phyloP scores from a whole-genome alignment of 2,329 filamentous ascomycete species.

The Cryphonectria japonica region DNA sequence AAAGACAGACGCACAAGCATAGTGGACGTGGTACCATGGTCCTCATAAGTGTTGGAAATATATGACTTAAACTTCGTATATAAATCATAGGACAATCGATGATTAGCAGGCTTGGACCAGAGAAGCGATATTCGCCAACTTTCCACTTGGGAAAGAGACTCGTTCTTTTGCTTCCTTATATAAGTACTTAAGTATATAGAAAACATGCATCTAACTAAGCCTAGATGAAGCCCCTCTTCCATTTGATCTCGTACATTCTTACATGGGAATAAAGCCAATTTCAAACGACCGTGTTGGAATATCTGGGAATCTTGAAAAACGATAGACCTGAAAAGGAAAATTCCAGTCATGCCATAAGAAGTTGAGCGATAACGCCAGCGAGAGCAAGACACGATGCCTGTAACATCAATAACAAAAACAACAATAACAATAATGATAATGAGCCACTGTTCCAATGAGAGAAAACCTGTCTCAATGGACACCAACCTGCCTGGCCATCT shows the following conservation, averaged over 20 bases:
- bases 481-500: slow-evolving; percentile 34
- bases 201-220: neutral
- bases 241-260: neutral
- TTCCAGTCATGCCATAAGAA: neutral
- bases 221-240: neutral
- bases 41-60: no score
- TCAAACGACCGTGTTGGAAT: neutral
- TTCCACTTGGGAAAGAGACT: neutral
- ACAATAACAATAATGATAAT: neutral
- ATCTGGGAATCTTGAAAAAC: neutral
- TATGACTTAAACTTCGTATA: no score
- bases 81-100: neutral
- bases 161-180: neutral
- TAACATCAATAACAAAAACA: neutral
- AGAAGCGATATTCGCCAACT: neutral
- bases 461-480: slow-evolving; percentile 10
- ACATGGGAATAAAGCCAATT: neutral
- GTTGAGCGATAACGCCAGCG: neutral
- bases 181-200: neutral
- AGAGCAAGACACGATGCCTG: neutral
- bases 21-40: no score
- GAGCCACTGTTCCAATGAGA: no score
- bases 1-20: no score
- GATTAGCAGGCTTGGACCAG: neutral
- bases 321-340: neutral